These are phyloP conservation scores for Xylariaceae sp. DNA, from an alignment of 2,329 filamentous ascomycete genomes.

Conservation along the genomic window DNA sequence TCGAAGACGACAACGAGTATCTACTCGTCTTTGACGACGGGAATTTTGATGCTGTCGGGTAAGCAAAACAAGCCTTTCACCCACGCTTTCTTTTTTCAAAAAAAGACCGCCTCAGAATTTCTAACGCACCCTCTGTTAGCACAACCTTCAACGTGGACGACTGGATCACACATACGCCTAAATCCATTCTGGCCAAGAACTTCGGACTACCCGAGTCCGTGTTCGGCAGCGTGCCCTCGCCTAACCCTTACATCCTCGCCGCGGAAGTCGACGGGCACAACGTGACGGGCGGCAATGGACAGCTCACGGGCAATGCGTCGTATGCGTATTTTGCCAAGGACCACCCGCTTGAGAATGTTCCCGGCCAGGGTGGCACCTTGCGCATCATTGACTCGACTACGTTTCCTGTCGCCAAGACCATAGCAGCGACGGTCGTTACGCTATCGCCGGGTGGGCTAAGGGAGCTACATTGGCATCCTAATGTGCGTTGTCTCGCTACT, in stretches of 20 bases:
- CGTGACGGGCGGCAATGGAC: slow-evolving; percentile 54
- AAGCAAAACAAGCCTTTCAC: slow-evolving; percentile 16
- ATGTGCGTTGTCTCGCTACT: slow-evolving; percentile 50
- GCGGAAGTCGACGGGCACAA: slow-evolving; percentile 57
- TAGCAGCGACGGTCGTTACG: slow-evolving; percentile 69
- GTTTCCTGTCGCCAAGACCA: slow-evolving; percentile 70
- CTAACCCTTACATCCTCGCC: slow-evolving; percentile 68
- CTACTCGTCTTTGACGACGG: slow-evolving; percentile 71
- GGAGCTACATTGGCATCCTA: slow-evolving; percentile 75
- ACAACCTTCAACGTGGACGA: slow-evolving; percentile 76
- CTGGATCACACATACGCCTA: slow-evolving; percentile 72
- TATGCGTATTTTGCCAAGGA: slow-evolving; percentile 67
- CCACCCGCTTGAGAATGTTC: slow-evolving; percentile 62
- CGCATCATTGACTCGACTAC: slow-evolving; percentile 71
- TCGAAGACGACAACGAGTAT: slow-evolving; percentile 72
- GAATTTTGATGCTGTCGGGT: slow-evolving; percentile 69
- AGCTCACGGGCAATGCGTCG: slow-evolving; percentile 62
- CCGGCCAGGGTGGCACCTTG: slow-evolving; percentile 67
- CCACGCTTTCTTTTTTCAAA: background rate
- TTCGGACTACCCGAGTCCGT: slow-evolving; percentile 67
- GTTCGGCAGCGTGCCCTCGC: slow-evolving; percentile 63
- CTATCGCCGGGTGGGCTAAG: slow-evolving; percentile 68
- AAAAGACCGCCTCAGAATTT: background rate
- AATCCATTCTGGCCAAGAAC: slow-evolving; percentile 70
- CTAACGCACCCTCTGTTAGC: slow-evolving; percentile 43